Evolutionary conservation across 139 green algal genomes (phyloP), one percentile per base, ranked within the genome.

Genomic region (Chlorella sp.): DNA sequence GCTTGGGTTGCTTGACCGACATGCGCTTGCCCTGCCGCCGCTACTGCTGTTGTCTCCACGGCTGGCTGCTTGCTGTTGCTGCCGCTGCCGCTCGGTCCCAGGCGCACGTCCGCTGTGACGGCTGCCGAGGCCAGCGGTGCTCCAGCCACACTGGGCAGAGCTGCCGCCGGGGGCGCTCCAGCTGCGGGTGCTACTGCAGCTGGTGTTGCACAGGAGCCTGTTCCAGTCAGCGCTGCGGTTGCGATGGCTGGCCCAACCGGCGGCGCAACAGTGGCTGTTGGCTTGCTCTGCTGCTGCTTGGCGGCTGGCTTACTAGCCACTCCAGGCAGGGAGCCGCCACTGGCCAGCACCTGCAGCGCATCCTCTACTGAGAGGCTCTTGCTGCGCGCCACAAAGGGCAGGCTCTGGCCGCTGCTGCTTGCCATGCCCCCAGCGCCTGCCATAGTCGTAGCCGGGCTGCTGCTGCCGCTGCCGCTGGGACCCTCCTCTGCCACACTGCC

Each of bases 311-410:
- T 60, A 15, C 12, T 21, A 15, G 68, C 3, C 68, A 47, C 32
- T 23, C 34, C 34, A n/a, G 68, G 68, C 68, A 74, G 36, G 34
- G 68, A 38, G 3, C 21, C 32, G 68, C 32, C 68, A 28, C 32
- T 39, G 17, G 68, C 68, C 32, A 76, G 38, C 38, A 76, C 70
- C 25, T 57, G 30, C 1, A 76, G 38, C 16, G 70, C 70, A 36
- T 56, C 23, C 21, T 76, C 70, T 23, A 76, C 70, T n/a, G 70
- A 76, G 11, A 76, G 18, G 70, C 70, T 76, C 25, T 57, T 76
- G 70, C 34, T 56, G 70, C 70, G 70, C 3, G 4, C 38, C 70
- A 17, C n/a, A 23, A 44, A 1, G 28, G n/a, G 12, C 51, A 21
- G 12, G 15, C 51, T 15, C 9, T 21, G 12, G 15, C 13, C 51